A percentile compares a stretch with the other conserved stretches of the same genome.
Evolutionary conservation across 2,329 filamentous ascomycete species (phyloP).

Genomic region (Pestalotiopsis fici): DNA sequence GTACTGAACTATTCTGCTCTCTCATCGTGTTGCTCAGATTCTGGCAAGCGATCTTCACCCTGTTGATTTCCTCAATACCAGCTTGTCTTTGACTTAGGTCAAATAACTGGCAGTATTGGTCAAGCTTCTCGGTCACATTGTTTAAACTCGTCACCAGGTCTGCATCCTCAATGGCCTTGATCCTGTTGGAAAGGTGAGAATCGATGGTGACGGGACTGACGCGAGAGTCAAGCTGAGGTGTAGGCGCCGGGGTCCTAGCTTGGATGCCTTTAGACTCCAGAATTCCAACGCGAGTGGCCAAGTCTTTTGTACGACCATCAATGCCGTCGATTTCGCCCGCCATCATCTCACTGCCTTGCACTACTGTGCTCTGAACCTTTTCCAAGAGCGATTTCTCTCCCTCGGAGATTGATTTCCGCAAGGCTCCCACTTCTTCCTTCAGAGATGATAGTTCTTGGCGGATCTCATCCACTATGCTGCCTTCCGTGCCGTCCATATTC

Average conservation of each 20-base stretch:
- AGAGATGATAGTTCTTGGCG: not conserved
- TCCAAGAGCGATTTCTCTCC: conserved; percentile 10
- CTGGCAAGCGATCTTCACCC: not conserved
- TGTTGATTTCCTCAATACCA: not conserved
- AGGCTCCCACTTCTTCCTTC: not conserved
- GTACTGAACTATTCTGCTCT: not conserved
- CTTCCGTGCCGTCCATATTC: not conserved
- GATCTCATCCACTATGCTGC: not conserved
- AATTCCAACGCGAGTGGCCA: not conserved
- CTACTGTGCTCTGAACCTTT: conserved; percentile 2
- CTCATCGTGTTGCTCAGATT: not conserved
- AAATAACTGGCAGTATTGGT: not conserved
- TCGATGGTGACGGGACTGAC: not conserved
- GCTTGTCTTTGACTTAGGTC: not conserved
- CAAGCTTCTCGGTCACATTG: not conserved
- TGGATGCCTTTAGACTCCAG: conserved; percentile 2
- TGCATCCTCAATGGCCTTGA: conserved; percentile 6
- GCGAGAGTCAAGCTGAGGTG: conserved; percentile 1
- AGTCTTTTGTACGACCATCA: not conserved
- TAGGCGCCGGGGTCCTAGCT: conserved; percentile 1
- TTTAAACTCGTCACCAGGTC: not conserved
- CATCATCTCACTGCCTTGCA: not conserved
- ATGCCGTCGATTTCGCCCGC: not conserved
- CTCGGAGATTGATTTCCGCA: not conserved
- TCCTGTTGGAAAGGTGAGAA: not conserved